Evolutionary conservation across 805 yeast genomes (phyloP).

Genomic region (Ogataea methanolica): DNA sequence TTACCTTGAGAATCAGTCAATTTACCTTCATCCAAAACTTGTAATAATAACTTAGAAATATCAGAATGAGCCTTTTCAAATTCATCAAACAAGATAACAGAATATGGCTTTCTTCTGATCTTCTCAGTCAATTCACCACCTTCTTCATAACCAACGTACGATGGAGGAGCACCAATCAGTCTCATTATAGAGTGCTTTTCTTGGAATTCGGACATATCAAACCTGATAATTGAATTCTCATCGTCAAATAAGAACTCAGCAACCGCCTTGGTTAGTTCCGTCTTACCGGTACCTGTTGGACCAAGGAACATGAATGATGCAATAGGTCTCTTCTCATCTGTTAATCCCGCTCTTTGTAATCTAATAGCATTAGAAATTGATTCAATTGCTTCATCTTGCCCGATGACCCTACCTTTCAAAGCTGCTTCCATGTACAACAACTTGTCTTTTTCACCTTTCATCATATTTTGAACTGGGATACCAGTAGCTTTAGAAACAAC

Average conservation of each 20-base stretch:
- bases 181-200: conserved; percentile 90
- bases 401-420: conserved; percentile 74
- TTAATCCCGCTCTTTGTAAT: conserved; percentile 92
- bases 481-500: conserved; percentile 96
- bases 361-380: conserved; percentile 93
- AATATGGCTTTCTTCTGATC: conserved; percentile 89
- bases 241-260: conserved; percentile 92
- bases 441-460: conserved; percentile 94
- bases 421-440: conserved; percentile 82
- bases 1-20: conserved; percentile 95
- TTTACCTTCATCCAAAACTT: conserved; percentile 92
- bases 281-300: conserved; percentile 98
- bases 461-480: conserved; percentile 82
- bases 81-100: conserved; percentile 91
- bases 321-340: conserved; percentile 91
- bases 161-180: conserved; percentile 96
- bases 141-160: conserved; percentile 93
- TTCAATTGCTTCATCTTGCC: conserved; percentile 92
- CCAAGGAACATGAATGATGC: conserved; percentile 96
- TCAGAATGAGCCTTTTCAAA: conserved; percentile 97
- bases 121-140: conserved; percentile 97
- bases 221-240: conserved; percentile 78
- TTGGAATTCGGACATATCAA: conserved; percentile 98
- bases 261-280: conserved; percentile 88
- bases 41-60: conserved; percentile 83